Conservation (phyloP, 176 grass and related monocot genomes). For the Hsuehochloa calcarea region DNA sequence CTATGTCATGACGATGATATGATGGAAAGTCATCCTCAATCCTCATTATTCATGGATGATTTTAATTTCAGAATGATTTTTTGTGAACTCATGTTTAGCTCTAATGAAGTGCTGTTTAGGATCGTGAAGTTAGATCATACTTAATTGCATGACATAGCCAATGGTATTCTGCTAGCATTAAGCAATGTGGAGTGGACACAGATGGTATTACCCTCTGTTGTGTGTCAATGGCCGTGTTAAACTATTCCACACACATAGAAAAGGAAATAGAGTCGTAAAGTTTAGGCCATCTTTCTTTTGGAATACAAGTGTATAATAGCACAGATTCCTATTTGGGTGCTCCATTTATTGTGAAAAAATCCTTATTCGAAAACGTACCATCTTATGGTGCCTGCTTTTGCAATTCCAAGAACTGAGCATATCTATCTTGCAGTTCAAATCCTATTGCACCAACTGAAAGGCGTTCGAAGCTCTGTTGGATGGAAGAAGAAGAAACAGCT, state of each 20-base stretch:
- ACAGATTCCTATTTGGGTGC: not conserved
- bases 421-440: conserved; percentile 53
- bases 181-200: not conserved
- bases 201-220: not conserved
- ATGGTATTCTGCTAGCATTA: not conserved
- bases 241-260: not conserved
- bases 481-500: conserved; percentile 43
- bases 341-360: not conserved
- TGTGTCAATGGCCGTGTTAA: not conserved
- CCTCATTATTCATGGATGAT: not conserved
- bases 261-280: not conserved
- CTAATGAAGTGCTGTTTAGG: not conserved
- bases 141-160: not conserved
- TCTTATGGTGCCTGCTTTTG: not conserved
- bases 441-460: conserved; percentile 31
- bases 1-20: not conserved
- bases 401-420: not conserved
- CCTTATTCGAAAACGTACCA: not conserved
- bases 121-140: not conserved
- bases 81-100: not conserved
- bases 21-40: not conserved
- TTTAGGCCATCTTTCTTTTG: not conserved
- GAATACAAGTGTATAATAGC: not conserved
- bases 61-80: not conserved
- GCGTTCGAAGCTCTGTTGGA: conserved; percentile 55